Evolutionary conservation across 2,329 filamentous ascomycete genomes (phyloP).

Genomic region (Beauveria asiatica): DNA sequence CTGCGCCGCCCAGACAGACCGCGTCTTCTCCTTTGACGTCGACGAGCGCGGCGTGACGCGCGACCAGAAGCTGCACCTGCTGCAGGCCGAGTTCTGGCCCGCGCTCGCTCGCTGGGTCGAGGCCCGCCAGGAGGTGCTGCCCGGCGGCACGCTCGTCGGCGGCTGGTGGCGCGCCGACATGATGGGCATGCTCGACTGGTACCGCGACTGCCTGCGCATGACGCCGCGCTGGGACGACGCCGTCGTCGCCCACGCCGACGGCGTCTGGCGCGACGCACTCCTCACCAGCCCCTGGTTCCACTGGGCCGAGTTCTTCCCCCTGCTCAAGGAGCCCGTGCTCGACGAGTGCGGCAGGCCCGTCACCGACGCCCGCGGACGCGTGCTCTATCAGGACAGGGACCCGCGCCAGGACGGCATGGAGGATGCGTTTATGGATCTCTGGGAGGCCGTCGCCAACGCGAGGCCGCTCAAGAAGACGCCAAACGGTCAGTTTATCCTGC

Average conservation of each 20-base stretch:
- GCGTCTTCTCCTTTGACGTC: constrained; percentile 13
- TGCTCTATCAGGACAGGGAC: constrained; percentile 10
- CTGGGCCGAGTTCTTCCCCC: constrained; percentile 18
- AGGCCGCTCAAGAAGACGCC: constrained; percentile 17
- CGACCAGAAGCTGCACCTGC: constrained; percentile 15
- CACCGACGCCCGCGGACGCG: constrained; percentile 6
- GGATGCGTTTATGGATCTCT: constrained; percentile 18
- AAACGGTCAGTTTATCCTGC: constrained; percentile 15
- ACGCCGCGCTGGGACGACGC: constrained; percentile 14
- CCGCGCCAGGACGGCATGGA: constrained; percentile 15
- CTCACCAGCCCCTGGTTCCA: constrained; percentile 21
- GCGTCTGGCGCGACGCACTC: constrained; percentile 18
- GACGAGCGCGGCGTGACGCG: constrained; percentile 13
- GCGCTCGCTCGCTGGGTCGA: constrained; percentile 19
- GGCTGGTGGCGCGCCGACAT: constrained; percentile 20
- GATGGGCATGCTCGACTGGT: constrained; percentile 22
- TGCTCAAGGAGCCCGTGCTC: constrained; percentile 15
- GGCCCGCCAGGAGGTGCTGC: constrained; percentile 15
- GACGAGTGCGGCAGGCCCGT: constrained; percentile 8
- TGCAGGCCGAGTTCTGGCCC: constrained; percentile 20
- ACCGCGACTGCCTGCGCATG: constrained; percentile 19
- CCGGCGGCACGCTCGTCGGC: constrained; percentile 16
- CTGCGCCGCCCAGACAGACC: constrained; percentile 15
- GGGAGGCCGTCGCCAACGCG: constrained; percentile 17
- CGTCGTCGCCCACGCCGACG: constrained; percentile 16